Evolutionary conservation across 2,329 filamentous ascomycete genomes (phyloP), one percentile per base, ranked within the genome.

Genomic region (Claviceps quebecensis): DNA sequence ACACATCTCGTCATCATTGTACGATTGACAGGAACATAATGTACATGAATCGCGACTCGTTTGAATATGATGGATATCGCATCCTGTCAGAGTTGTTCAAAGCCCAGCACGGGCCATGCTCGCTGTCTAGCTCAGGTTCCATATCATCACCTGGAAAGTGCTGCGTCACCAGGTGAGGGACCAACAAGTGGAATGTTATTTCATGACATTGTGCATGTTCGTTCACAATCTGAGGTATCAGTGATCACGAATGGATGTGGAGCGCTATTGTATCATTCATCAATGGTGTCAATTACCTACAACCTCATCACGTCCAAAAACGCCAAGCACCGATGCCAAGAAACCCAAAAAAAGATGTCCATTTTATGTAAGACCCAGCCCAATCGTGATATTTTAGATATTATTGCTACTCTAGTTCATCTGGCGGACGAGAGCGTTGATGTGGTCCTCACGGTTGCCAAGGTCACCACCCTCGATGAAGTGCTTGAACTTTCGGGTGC

Each of bases 401-500:
- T 17, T 9, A 19, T 43, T 36, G 45, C 45, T 23, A 47, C 11
- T 58, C 58, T 94, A 98, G 83, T 97, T 97, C 93, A 97, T 97
- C 78, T 95, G 88, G 74, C 87, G 83, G 78, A 98, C 86, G 69
- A 97, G 82, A 66, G 74, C 78, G 75, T 97, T 97, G 83, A 97
- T 96, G 77, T 90, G 84, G 67, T 97, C 90, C 80, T 98, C 93
- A 62, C 93, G 86, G 83, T 98, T 97, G 72, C 93, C 93, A 64
- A 94, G 78, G 74, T 98, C 93, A 84, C 93, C 93, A 74, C 91
- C 93, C 80, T 96, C 87, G 58, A 97, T 87, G 78, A 87, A 97
- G 80, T 97, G 90, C 80, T 89, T 93, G 84, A 97, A 97, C 81
- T 97, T 98, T 76, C 93, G 81, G 65, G 86, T 74, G 64, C 86